Base-by-base conservation (phyloP, 805 yeast species). In the Yarrowia sp. region DNA sequence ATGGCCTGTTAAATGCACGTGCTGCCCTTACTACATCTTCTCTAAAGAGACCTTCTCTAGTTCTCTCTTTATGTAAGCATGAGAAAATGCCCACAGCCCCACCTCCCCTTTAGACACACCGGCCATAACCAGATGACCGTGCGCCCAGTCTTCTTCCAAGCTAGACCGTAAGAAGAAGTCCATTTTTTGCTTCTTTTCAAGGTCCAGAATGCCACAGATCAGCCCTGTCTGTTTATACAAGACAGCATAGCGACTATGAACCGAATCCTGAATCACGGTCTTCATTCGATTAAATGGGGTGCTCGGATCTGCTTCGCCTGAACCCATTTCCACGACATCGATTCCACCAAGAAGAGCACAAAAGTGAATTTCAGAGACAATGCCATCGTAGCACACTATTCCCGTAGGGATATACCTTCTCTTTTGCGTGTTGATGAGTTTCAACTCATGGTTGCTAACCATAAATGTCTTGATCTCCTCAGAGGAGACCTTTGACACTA, bases 61-160 rank as follows among this genome's bases (percentile, higher is more conserved):
- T 7, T 49, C 40, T 14, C 56, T 14, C 28, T 49, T 49, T 2
- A 49, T 49, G 21, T 32, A 32, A 6, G 40, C 40, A 7, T 30
- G 56, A 7, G 40, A 32, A 9, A 49, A 49, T 7, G 56, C 56
- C 38, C 40, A 49, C 3, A 49, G 19, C 2, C 40, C 56, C 1
- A 49, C 40, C 10, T 32, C 22, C 7, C 56, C 56, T 7, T 49
- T 49, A 14, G 40, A 49, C 8, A 49, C 56, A 17, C 56, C 56
- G 9, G 56, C 56, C 56, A 49, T 49, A 17, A 49, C 56, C 56
- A 49, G 56, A 32, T 49, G 56, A 16, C 56, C 56, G 11, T 32
- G 40, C 14, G 56, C 38, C 56, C 56, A 49, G 5, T 49, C 56
- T 21, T 49, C 56, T 9, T 49, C 40, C 14, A 49, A 12, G 9